Base-by-base conservation (phyloP, 495 filamentous ascomycete genomes). In the Lepidopterella palustris region DNA sequence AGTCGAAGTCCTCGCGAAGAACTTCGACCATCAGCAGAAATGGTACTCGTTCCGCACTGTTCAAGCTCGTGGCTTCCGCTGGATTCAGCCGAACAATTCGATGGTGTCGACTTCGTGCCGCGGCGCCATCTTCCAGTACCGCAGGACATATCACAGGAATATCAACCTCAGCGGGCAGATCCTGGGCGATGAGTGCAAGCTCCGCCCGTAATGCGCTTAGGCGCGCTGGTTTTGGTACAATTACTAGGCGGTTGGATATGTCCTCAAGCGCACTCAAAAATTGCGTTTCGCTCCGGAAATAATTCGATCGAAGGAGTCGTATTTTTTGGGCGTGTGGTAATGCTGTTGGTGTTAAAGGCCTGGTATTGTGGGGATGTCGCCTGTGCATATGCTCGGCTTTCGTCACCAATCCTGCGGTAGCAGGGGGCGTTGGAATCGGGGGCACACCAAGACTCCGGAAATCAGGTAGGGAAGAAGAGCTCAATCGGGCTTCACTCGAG, bases 1-100 rank as follows among this genome's bases (percentile, higher is more conserved):
- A 90, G 55, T 82, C 82, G 67, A 90, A 89, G 62, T 90, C 87
- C 32, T 89, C 86, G 4, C 79, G 74, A 42, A 90, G 70, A 6
- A 90, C 82, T 66, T 90, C 87, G 3, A 90, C 78, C 86, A 90
- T 88, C 5, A 90, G 75, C 23, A 90, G 66, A 68, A 87, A 90
- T 6, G 87, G 87, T 15, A 90, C 87, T 63, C 87, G 84, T 65
- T 90, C 87, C 6, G 87, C 87, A 63, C 87, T 89, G 69, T 90
- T 90, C 51, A 90, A 65, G 35, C 88, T 87, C 3, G 86, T 89
- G 15, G 86, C 84, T 71, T 90, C 87, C 9, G 87, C 86, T 32
- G 87, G 87, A 68, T 88, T 90, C 28, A 90, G 73, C 32, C 87
- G 79, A 23, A 90, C 87, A 35, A 90, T 83, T 27, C 87, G 82